Conservation (phyloP, 2,329 filamentous ascomycete species). For the Mycocentrospora acerina region DNA sequence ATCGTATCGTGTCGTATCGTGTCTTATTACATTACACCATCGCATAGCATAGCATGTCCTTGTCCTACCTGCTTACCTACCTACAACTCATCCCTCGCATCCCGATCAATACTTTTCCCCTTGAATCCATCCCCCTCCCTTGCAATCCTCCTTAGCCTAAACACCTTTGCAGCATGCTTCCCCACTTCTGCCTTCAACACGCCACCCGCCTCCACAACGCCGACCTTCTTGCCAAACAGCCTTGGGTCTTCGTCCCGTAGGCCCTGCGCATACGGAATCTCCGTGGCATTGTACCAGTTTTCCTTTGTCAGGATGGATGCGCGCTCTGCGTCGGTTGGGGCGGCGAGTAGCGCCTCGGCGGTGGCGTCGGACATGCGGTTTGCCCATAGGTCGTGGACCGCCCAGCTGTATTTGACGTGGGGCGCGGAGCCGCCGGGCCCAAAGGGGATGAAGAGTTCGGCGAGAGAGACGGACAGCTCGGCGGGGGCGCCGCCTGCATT, state of each 20-base stretch:
- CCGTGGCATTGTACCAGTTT: conserved; percentile 26
- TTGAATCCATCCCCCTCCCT: conserved; percentile 23
- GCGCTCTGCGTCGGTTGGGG: conserved; percentile 8
- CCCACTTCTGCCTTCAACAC: conserved; percentile 17
- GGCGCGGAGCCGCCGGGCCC: conserved; percentile 26
- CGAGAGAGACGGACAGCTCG: conserved; percentile 22
- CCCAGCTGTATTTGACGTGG: conserved; percentile 25
- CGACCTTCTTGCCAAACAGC: conserved; percentile 26
- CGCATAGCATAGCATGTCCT: too few relatives aligned
- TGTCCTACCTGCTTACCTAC: too few relatives aligned
- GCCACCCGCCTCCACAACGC: conserved; percentile 21
- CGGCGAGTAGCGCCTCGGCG: conserved; percentile 16
- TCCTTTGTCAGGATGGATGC: conserved; percentile 15
- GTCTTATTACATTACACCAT: too few relatives aligned
- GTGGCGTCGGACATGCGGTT: conserved; percentile 20
- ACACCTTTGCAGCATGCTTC: conserved; percentile 23
- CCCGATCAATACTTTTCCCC: conserved; percentile 23
- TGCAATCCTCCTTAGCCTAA: conserved; percentile 17
- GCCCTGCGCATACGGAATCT: conserved; percentile 20
- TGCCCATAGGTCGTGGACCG: conserved; percentile 26
- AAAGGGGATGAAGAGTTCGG: conserved; percentile 26
- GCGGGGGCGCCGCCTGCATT: conserved; percentile 21
- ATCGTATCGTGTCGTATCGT: too few relatives aligned
- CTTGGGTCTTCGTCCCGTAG: conserved; percentile 17
- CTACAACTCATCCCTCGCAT: conserved; percentile 19